phyloP scores from a whole-genome alignment of 495 filamentous ascomycete genomes.

The Margaritispora aquatica region DNA sequence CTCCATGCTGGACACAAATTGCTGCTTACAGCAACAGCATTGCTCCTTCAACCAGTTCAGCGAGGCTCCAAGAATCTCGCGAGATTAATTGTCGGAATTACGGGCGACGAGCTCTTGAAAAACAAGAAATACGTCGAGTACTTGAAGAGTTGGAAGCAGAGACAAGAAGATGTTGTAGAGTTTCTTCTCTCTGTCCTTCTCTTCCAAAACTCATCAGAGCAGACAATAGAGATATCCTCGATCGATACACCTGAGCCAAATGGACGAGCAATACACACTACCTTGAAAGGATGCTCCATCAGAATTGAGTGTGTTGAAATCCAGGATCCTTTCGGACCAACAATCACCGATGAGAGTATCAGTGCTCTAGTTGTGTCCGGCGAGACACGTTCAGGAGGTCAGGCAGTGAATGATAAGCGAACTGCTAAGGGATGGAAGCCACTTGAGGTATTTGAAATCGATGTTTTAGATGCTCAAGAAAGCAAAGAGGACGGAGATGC shows the following conservation, averaged over 20 bases:
- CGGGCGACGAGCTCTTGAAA: conserved; percentile 74
- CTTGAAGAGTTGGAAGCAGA: conserved; percentile 70
- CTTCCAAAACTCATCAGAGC: conserved; percentile 24
- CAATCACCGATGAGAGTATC: conserved; percentile 74
- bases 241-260: conserved; percentile 15
- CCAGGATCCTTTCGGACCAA: conserved; percentile 85
- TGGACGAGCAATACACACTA: conserved; percentile 27
- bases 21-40: conserved; percentile 75
- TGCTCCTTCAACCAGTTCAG: conserved; percentile 54
- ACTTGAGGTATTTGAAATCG: conserved; percentile 84
- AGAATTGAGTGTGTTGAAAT: conserved; percentile 73
- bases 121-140: conserved; percentile 84
- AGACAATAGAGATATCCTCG: conserved; percentile 30
- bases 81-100: conserved; percentile 75
- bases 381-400: conserved; percentile 80
- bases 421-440: conserved; percentile 68
- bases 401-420: conserved; percentile 75
- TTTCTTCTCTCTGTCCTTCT: conserved; percentile 71
- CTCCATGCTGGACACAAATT: conserved; percentile 95
- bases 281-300: conserved; percentile 37
- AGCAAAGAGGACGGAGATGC: conserved; percentile 37
- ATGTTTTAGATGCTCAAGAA: conserved; percentile 71
- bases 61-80: conserved; percentile 28
- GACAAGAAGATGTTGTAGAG: conserved; percentile 55
- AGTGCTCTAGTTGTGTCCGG: conserved; percentile 80